Percentiles rank a stretch among this genome's conserved stretches.
These are phyloP conservation scores for Fusarium udum DNA, from an alignment of 2,329 filamentous ascomycete species.

Conservation along the genomic window DNA sequence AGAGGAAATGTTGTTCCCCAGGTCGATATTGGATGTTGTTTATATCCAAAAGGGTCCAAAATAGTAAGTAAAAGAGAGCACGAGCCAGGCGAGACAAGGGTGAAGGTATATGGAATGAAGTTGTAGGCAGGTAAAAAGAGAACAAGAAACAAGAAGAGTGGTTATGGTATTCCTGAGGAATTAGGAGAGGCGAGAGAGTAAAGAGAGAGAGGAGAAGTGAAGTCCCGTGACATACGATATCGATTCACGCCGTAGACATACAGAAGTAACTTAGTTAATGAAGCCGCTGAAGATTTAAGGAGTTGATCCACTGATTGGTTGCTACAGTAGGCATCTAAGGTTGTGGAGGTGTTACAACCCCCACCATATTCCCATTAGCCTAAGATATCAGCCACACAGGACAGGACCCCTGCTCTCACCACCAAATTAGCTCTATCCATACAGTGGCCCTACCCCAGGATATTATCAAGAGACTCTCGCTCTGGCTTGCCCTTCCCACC, in stretches of 20 bases:
- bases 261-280: not conserved
- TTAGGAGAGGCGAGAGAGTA: not conserved
- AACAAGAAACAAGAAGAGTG: not conserved
- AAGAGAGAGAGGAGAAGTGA: not conserved
- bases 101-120: not conserved
- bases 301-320: conserved; percentile 7
- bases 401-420: conserved; percentile 21
- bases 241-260: conserved; percentile 13
- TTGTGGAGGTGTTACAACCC: conserved; percentile 1
- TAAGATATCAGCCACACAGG: conserved; percentile 31
- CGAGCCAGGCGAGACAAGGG: conserved; percentile 22
- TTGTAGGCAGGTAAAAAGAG: not conserved
- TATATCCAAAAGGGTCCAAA: conserved; percentile 11
- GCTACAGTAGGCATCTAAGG: conserved; percentile 3
- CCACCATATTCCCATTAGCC: conserved; percentile 27
- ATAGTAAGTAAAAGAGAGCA: conserved; percentile 15
- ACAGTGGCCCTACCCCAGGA: conserved; percentile 14
- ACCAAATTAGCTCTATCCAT: conserved; percentile 11
- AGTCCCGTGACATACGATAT: conserved; percentile 5
- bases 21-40: conserved; percentile 9
- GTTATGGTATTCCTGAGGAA: not conserved
- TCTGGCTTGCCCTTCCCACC: conserved; percentile 15
- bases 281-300: conserved; percentile 24
- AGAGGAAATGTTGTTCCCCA: not conserved
- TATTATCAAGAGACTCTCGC: conserved; percentile 13